Conservation (phyloP, 73 alveolate species). For the Tetrahymena borealis region DNA sequence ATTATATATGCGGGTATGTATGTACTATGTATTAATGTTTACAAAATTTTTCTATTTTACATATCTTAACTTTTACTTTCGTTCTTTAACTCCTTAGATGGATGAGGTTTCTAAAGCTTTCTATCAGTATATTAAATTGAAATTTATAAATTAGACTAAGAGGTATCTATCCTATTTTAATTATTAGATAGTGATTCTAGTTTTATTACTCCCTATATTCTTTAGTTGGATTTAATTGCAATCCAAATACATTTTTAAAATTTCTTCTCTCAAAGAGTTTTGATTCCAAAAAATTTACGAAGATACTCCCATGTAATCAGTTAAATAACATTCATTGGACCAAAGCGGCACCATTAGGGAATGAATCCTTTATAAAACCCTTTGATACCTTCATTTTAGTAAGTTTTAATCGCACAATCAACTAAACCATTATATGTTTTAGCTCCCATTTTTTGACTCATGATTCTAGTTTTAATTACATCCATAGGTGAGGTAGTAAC, state of each 20-base stretch:
- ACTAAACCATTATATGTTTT: conserved; percentile 46
- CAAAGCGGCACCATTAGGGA: conserved; percentile 81
- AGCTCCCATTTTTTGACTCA: conserved; percentile 59
- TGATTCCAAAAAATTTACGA: conserved; percentile 35
- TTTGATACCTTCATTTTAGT: conserved; percentile 56
- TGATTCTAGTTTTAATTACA: conserved; percentile 60
- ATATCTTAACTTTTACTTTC: too few relatives aligned
- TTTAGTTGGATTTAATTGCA: too few relatives aligned
- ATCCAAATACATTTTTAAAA: neutral
- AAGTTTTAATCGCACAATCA: conserved; percentile 47
- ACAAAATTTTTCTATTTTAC: too few relatives aligned
- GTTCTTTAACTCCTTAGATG: too few relatives aligned
- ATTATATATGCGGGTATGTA: too few relatives aligned
- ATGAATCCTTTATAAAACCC: conserved; percentile 75
- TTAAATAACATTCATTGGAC: conserved; percentile 49
- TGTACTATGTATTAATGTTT: too few relatives aligned
- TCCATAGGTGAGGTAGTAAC: conserved; percentile 75
- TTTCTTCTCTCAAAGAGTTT: conserved; percentile 4
- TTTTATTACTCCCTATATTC: too few relatives aligned
- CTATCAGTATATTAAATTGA: too few relatives aligned
- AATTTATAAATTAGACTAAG: too few relatives aligned
- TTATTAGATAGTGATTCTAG: too few relatives aligned
- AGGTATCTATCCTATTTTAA: too few relatives aligned
- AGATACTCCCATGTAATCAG: conserved; percentile 39
- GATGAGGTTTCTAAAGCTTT: too few relatives aligned